Percentiles rank a stretch among this genome's conserved stretches.
Evolutionary conservation across 176 grass and related monocot genomes (phyloP).

Genomic region (Rhynchospora breviuscula): DNA sequence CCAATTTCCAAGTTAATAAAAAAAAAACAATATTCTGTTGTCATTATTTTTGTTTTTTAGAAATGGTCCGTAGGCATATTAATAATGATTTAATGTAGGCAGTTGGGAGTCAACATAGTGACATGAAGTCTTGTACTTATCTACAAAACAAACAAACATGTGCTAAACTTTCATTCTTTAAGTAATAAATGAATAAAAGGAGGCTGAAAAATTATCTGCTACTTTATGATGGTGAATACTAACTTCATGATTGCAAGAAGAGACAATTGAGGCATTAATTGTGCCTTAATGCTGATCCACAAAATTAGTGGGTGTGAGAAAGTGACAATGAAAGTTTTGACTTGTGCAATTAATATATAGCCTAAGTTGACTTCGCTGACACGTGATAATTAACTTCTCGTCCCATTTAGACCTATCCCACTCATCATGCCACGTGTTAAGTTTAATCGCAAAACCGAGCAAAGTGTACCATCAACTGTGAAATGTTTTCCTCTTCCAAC

Average conservation of each 20-base stretch:
- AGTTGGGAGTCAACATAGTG: neutral
- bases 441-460: neutral
- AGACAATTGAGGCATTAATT: conserved; percentile 20
- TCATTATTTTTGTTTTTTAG: neutral
- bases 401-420: conserved; percentile 8
- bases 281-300: neutral
- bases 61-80: too few relatives aligned
- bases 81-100: neutral
- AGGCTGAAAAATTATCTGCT: neutral
- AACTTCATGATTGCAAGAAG: neutral
- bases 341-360: conserved; percentile 21
- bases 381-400: neutral
- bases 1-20: neutral
- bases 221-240: neutral
- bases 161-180: neutral
- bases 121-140: neutral
- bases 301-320: conserved; percentile 11
- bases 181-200: neutral
- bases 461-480: neutral
- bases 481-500: too few relatives aligned
- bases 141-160: conserved; percentile 10
- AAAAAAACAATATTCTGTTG: neutral
- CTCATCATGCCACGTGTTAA: neutral
- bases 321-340: conserved; percentile 17
- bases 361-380: conserved; percentile 18